phyloP scores from a whole-genome alignment of 2,329 filamentous ascomycete genomes.

The Ophiocordyceps unilateralis region DNA sequence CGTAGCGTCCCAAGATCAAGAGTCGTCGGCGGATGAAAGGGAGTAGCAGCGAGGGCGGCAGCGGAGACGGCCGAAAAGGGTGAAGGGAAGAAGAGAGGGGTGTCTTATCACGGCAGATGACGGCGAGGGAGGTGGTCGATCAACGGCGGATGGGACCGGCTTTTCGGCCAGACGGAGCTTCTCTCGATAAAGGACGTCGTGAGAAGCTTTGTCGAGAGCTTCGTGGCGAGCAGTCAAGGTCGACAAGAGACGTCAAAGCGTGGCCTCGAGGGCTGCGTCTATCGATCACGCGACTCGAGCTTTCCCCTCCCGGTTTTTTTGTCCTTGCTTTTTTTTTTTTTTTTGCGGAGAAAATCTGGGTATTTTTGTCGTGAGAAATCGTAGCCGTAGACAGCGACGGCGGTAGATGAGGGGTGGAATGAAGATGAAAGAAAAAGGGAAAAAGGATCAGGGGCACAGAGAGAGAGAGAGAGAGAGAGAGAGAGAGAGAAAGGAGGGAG shows the following conservation, averaged over 20 bases:
- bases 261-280: slow-evolving; percentile 4
- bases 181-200: not conserved
- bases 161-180: not conserved
- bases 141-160: not conserved
- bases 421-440: not conserved
- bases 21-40: not conserved
- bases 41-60: not conserved
- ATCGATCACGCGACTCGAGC: slow-evolving; percentile 4
- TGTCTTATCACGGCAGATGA: not conserved
- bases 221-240: slow-evolving; percentile 1
- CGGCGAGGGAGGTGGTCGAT: not conserved
- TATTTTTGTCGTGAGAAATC: not conserved
- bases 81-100: not conserved
- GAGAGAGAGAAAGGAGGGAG: not conserved
- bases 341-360: not conserved
- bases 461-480: not conserved
- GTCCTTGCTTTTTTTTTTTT: not conserved
- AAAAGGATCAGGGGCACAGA: not conserved
- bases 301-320: not conserved
- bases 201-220: not conserved
- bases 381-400: not conserved
- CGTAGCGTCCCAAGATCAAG: not conserved
- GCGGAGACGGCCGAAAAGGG: not conserved
- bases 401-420: not conserved
- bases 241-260: slow-evolving; percentile 4